Evolutionary conservation across 495 filamentous ascomycete species (phyloP), one percentile per base, ranked within the genome.

Genomic region (Penicillium paradoxum): DNA sequence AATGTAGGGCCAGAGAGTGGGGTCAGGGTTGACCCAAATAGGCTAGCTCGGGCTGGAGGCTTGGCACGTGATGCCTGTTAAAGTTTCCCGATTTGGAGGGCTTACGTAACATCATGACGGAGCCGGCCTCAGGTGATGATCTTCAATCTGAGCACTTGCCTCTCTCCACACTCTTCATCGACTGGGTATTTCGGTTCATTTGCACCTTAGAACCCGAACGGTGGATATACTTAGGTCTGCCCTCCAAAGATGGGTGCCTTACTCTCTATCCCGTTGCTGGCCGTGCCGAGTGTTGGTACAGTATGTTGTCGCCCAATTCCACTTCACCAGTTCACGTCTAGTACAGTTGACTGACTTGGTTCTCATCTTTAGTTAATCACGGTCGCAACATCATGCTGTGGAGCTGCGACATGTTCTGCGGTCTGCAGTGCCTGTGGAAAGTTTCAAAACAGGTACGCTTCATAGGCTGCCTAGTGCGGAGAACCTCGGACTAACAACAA

Each of bases 341-440:
- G 8, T 30, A 25, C 24, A 49, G n/a, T 59, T 45, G 25, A 49
- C 47, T 42, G 25, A 46, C 32, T 18, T 25, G 33, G 17, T 49
- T 39, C 40, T 29, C 51, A 18, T 6, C 45, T 24, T 49, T 60
- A 97, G 91, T 55, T 96, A 49, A 67, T 88, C 43, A 86, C 86
- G 13, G 83, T 89, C 57, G 85, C 73, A 43, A 86, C 83, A 39
- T 96, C 90, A 57, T 97, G 92, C 69, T 98, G 92, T 65, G 92
- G 92, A 60, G 92, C 92, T 18, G 91, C 92, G 36, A 95, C 93
- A 41, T 97, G 91, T 71, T 93, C 88, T 56, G 90, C 90, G 49
- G 87, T 97, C 21, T 97, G 89, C 70, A 92, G 88, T 69, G 85
- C 88, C 18, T 98, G 93, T 67, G 95, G 93, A 24, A 96, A 96